These are phyloP conservation scores for Hibiscus trionum DNA, from an alignment of 345 rosid species.

Conservation along the genomic window DNA sequence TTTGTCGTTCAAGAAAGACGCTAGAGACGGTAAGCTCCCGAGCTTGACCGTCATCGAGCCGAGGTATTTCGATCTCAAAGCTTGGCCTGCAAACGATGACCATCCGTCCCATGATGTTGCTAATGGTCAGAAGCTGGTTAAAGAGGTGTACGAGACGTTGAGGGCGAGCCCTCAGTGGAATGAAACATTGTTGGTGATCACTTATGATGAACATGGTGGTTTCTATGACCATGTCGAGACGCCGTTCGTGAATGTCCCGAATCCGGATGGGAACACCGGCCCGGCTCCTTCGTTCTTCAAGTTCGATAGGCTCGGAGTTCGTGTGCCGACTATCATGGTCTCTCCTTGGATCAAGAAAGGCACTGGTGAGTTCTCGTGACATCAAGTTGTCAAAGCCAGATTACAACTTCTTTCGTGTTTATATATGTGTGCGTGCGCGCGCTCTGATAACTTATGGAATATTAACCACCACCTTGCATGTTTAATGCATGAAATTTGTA, in stretches of 20 bases:
- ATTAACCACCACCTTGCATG: background rate
- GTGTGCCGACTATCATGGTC: slow-evolving; percentile 85
- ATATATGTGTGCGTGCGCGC: too few species aligned
- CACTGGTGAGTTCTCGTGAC: too few species aligned
- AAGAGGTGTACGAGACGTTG: slow-evolving; percentile 80
- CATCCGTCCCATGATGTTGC: slow-evolving; percentile 97
- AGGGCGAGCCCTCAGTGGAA: slow-evolving; percentile 95
- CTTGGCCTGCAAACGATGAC: slow-evolving; percentile 76
- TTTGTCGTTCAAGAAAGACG: slow-evolving; percentile 61
- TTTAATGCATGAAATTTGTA: slow-evolving; percentile 11
- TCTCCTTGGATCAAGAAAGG: slow-evolving; percentile 72
- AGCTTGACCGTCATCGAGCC: slow-evolving; percentile 78
- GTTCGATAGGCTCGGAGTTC: slow-evolving; percentile 89
- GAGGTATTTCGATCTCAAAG: slow-evolving; percentile 70
- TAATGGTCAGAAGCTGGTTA: slow-evolving; percentile 66
- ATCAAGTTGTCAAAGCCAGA: too few species aligned
- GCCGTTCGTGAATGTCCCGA: slow-evolving; percentile 66
- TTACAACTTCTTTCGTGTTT: too few species aligned
- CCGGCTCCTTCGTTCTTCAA: slow-evolving; percentile 89
- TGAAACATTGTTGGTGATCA: slow-evolving; percentile 71
- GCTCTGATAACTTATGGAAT: background rate
- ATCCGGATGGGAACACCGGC: slow-evolving; percentile 86
- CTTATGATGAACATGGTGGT: slow-evolving; percentile 96
- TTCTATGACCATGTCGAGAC: slow-evolving; percentile 90
- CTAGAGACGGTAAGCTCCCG: slow-evolving; percentile 64